Evolutionary conservation across 1,284 basidiomycete species (phyloP).

Genomic region (Schizophyllum amplum): DNA sequence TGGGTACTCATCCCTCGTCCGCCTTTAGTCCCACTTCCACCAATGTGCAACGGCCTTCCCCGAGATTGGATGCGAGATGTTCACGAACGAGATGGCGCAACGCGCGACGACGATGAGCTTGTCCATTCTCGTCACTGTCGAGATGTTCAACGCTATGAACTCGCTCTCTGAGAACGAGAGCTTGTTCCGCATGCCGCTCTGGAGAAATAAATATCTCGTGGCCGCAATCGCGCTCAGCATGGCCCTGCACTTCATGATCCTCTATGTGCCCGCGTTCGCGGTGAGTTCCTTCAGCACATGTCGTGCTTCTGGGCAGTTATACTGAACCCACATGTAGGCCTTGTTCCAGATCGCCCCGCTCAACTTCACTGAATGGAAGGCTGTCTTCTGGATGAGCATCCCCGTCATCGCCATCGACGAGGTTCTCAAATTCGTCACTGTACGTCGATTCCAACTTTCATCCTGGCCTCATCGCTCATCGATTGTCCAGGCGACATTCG

Average conservation of each 20-base stretch:
- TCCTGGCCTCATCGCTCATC: neutral
- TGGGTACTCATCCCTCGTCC: constrained; percentile 8
- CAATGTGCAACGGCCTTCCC: constrained; percentile 79
- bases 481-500: constrained; percentile 24
- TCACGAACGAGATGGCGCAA: constrained; percentile 76
- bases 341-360: constrained; percentile 90
- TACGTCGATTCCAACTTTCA: constrained; percentile 25
- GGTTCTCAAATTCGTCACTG: constrained; percentile 78
- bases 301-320: constrained; percentile 6
- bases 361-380: constrained; percentile 91
- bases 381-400: constrained; percentile 83
- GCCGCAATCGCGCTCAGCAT: constrained; percentile 85
- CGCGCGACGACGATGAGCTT: constrained; percentile 94
- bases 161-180: constrained; percentile 98
- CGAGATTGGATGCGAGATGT: constrained; percentile 90
- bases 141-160: constrained; percentile 99
- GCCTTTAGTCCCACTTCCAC: constrained; percentile 91
- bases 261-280: constrained; percentile 93
- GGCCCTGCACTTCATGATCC: constrained; percentile 87
- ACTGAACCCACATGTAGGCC: constrained; percentile 35
- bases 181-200: constrained; percentile 79
- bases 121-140: constrained; percentile 88
- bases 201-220: constrained; percentile 91
- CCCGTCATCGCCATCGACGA: constrained; percentile 93
- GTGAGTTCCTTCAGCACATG: constrained; percentile 40